These are phyloP conservation scores for Didymella arachidicola DNA, from an alignment of 2,329 filamentous ascomycete species.

Conservation along the genomic window DNA sequence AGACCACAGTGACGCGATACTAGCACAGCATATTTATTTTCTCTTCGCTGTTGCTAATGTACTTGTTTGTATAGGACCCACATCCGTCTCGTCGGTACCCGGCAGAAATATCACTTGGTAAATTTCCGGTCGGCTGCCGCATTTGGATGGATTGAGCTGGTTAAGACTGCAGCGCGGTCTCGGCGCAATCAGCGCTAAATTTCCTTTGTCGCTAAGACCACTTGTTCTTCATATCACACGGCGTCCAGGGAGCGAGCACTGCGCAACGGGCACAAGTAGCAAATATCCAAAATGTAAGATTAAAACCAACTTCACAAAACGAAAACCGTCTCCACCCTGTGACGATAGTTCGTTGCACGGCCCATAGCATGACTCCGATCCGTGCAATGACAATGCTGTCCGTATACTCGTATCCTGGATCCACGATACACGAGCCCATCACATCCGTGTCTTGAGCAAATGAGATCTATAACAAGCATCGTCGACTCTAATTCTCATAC, in stretches of 20 bases:
- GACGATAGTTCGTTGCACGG: slow-evolving; percentile 1
- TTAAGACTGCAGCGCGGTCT: slow-evolving; percentile 36
- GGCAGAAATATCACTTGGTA: slow-evolving; percentile 28
- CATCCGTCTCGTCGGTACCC: slow-evolving; percentile 25
- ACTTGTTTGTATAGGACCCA: slow-evolving; percentile 26
- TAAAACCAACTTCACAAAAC: slow-evolving; percentile 3
- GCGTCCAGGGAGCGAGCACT: slow-evolving; percentile 16
- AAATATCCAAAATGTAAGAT: slow-evolving; percentile 8
- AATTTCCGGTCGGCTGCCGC: neutral
- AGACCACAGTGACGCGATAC: slow-evolving; percentile 48
- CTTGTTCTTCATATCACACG: slow-evolving; percentile 13
- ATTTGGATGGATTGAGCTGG: neutral
- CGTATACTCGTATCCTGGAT: slow-evolving; percentile 12
- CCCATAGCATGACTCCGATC: neutral
- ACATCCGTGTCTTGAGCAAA: slow-evolving; percentile 1
- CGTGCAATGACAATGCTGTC: slow-evolving; percentile 1
- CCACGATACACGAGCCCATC: slow-evolving; percentile 8
- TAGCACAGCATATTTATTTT: slow-evolving; percentile 26
- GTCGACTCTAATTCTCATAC: slow-evolving; percentile 23
- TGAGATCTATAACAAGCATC: slow-evolving; percentile 17
- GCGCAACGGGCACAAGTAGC: slow-evolving; percentile 9
- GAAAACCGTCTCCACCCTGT: neutral
- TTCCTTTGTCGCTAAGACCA: slow-evolving; percentile 13
- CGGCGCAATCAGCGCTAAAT: slow-evolving; percentile 22
- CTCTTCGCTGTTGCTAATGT: slow-evolving; percentile 27